Percentiles rank a stretch among this genome's conserved stretches.
Conservation (phyloP, 2,329 filamentous ascomycete genomes). For the Aspergillus candidus region DNA sequence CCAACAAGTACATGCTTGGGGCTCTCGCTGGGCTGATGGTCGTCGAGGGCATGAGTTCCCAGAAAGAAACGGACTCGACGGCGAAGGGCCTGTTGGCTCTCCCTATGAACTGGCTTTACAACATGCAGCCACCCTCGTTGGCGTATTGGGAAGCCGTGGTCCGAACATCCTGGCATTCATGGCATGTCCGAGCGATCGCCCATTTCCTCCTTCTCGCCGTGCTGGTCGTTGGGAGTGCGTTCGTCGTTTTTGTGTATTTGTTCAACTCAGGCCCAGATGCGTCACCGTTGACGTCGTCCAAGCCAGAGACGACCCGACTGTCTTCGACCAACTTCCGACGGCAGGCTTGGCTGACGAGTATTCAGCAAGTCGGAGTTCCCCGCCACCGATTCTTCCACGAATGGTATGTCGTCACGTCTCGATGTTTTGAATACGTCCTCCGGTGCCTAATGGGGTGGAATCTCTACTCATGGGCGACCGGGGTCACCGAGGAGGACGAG, state of each 20-base stretch:
- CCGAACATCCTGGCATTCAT: constrained; percentile 29
- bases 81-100: constrained; percentile 62
- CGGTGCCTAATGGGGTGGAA: constrained; percentile 71
- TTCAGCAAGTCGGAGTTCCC: constrained; percentile 89
- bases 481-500: constrained; percentile 78
- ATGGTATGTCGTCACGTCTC: constrained; percentile 70
- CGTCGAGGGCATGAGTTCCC: constrained; percentile 69
- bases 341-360: constrained; percentile 86
- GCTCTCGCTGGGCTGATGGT: constrained; percentile 90
- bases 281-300: constrained; percentile 29
- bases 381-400: constrained; percentile 81
- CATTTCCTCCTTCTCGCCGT: constrained; percentile 46
- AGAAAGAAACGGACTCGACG: constrained; percentile 56
- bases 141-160: constrained; percentile 21
- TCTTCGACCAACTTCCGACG: constrained; percentile 79
- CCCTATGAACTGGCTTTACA: constrained; percentile 54
- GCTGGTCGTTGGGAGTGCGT: constrained; percentile 50
- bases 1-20: constrained; percentile 81
- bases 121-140: constrained; percentile 19
- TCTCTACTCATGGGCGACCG: constrained; percentile 71
- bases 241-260: constrained; percentile 51
- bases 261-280: constrained; percentile 52
- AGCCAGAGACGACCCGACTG: constrained; percentile 28
- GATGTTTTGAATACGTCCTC: constrained; percentile 74
- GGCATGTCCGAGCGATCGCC: constrained; percentile 34